phyloP scores from a whole-genome alignment of 352 stramenopile genomes.

The Pilasporangium apinafurcum region DNA sequence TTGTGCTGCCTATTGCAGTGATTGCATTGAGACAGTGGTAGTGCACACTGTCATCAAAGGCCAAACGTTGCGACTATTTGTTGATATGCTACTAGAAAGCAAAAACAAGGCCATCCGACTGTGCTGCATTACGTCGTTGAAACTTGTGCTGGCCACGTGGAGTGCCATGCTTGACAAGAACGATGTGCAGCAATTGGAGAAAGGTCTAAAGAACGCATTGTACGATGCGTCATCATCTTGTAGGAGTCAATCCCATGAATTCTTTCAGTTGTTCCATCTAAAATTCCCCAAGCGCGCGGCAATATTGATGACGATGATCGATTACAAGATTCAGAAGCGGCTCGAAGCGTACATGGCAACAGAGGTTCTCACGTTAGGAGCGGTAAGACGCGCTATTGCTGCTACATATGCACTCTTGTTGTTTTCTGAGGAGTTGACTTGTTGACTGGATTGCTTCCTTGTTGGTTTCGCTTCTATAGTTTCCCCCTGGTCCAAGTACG shows the following conservation, averaged over 20 bases:
- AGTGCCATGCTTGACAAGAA: conserved; percentile 71
- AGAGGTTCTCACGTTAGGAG: too few species aligned
- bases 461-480: too few species aligned
- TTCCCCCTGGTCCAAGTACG: too few species aligned
- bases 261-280: conserved; percentile 68
- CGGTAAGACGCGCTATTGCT: too few species aligned
- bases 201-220: conserved; percentile 61
- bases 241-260: conserved; percentile 52
- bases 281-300: conserved; percentile 74
- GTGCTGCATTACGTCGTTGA: conserved; percentile 63
- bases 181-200: conserved; percentile 78
- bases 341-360: conserved; percentile 53
- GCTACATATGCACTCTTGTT: too few species aligned
- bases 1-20: conserved; percentile 70
- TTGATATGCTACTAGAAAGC: conserved; percentile 66
- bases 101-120: conserved; percentile 82
- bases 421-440: too few species aligned
- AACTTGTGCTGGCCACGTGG: conserved; percentile 45
- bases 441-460: too few species aligned
- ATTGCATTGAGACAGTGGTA: conserved; percentile 67
- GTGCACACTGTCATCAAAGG: conserved; percentile 67
- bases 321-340: conserved; percentile 81
- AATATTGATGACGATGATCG: conserved; percentile 54
- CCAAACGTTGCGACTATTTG: conserved; percentile 61
- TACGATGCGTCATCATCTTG: conserved; percentile 76